These are phyloP conservation scores for Paecilomyces sp. DNA, from an alignment of 2,329 filamentous ascomycete species.

Conservation along the genomic window DNA sequence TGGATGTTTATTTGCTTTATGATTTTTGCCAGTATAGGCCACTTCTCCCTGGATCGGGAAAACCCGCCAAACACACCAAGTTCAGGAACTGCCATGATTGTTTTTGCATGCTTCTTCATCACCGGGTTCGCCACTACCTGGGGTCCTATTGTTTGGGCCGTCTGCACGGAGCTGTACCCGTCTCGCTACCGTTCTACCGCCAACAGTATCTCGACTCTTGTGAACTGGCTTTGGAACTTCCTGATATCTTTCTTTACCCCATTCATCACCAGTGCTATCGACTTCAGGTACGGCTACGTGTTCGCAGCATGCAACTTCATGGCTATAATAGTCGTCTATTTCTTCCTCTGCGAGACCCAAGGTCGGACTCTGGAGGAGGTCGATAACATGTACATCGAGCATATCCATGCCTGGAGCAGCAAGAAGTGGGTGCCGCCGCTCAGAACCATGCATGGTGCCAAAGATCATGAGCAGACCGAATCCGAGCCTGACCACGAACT, in stretches of 20 bases:
- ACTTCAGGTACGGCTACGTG: constrained; percentile 71
- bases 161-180: constrained; percentile 40
- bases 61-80: constrained; percentile 37
- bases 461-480: neutral
- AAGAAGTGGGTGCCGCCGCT: constrained; percentile 38
- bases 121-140: constrained; percentile 64
- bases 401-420: constrained; percentile 58
- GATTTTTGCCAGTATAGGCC: constrained; percentile 54
- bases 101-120: constrained; percentile 68
- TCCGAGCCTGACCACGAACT: neutral
- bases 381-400: constrained; percentile 67
- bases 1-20: constrained; percentile 62
- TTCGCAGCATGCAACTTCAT: constrained; percentile 67
- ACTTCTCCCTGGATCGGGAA: constrained; percentile 32
- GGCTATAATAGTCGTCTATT: constrained; percentile 61
- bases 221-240: constrained; percentile 77
- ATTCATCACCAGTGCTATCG: constrained; percentile 65
- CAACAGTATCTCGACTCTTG: constrained; percentile 68
- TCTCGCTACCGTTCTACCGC: constrained; percentile 58
- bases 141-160: constrained; percentile 53
- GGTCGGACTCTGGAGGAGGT: constrained; percentile 71
- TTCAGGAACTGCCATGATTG: constrained; percentile 62
- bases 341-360: constrained; percentile 69
- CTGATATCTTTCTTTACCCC: constrained; percentile 71
- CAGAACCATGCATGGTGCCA: neutral